Base-by-base conservation (phyloP, 73 alveolate species). In the Stentor roeselii region DNA sequence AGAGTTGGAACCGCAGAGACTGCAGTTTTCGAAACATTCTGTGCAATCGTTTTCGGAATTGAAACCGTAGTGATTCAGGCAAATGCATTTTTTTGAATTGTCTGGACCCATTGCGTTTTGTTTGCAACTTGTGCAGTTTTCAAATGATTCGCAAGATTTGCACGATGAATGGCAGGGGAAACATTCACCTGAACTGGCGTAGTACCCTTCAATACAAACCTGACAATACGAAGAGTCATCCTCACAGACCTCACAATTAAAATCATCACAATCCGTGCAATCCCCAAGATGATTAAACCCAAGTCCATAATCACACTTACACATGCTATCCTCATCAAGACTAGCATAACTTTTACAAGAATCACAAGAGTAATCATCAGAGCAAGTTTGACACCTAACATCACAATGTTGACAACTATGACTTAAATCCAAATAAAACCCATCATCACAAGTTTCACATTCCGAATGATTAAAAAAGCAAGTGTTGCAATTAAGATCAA, bases 391-490 rank as follows among this genome's bases (percentile, higher is more conserved):
- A 50, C 67, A 50, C 67, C 67, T 50, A 11, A 11, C 21, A 21
- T 50, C 67, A 50, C 67, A 50, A 6, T 50, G 30, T 11, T 6
- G 6, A 50, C 67, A 50, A 6, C 67, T 21, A 50, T 50, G 6
- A 50, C 21, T 50, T 11, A 11, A 11, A 11, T 50, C 67, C 6
- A 50, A 50, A 50, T 50, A 50, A n/a, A n/a, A n/a, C 67, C 67
- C 67, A 50, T 50, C 67, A 50, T 50, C 67, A 50, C 67, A 50
- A 50, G 67, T 50, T 50, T 50, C 67, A 50, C 67, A 50, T 11
- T 11, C 67, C 6, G 30, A 11, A 50, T 50, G 21, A 50, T 50
- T 21, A 11, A 21, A 6, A 50, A 11, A 50, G 67, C 67, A 50
- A 50, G 21, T 11, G 6, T 6, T 11, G 21, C 67, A 50, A 50